These are phyloP conservation scores for Neurospora intermedia DNA, from an alignment of 495 filamentous ascomycete species.

Conservation along the genomic window DNA sequence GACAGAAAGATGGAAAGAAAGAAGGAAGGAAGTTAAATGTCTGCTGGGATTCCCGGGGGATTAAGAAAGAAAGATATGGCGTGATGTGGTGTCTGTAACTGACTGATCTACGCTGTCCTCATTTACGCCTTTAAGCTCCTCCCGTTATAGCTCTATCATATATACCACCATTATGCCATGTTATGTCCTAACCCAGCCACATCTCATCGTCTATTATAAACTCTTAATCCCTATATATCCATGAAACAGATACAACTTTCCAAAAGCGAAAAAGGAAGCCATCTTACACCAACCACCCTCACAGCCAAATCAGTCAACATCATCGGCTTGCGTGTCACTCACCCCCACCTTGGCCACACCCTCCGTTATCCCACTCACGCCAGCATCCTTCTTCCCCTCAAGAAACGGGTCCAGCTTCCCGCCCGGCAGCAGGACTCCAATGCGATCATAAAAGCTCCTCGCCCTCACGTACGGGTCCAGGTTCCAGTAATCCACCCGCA, in stretches of 20 bases:
- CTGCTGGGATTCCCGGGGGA: not conserved
- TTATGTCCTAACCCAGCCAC: not conserved
- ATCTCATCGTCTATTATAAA: not conserved
- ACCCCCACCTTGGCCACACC: constrained; percentile 12
- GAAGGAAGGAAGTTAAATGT: not conserved
- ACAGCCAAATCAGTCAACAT: constrained; percentile 38
- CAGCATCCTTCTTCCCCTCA: constrained; percentile 17
- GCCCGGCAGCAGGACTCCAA: constrained; percentile 52
- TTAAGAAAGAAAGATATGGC: too few species aligned
- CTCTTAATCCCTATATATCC: not conserved
- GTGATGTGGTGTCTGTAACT: not conserved
- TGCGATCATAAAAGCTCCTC: constrained; percentile 63
- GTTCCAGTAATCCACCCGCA: constrained; percentile 75
- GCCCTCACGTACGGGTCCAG: constrained; percentile 69
- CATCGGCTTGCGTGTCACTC: constrained; percentile 37
- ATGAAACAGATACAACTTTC: not conserved
- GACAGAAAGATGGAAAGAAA: not conserved
- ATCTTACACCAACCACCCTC: not conserved
- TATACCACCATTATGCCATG: not conserved
- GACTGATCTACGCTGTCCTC: not conserved
- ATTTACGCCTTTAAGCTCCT: not conserved
- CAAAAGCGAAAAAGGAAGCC: not conserved
- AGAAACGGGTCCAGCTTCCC: constrained; percentile 65
- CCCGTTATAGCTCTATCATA: not conserved
- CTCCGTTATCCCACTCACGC: constrained; percentile 20